Conservation (phyloP, 805 yeast species). For the Wickerhamiella sergipiensis region DNA sequence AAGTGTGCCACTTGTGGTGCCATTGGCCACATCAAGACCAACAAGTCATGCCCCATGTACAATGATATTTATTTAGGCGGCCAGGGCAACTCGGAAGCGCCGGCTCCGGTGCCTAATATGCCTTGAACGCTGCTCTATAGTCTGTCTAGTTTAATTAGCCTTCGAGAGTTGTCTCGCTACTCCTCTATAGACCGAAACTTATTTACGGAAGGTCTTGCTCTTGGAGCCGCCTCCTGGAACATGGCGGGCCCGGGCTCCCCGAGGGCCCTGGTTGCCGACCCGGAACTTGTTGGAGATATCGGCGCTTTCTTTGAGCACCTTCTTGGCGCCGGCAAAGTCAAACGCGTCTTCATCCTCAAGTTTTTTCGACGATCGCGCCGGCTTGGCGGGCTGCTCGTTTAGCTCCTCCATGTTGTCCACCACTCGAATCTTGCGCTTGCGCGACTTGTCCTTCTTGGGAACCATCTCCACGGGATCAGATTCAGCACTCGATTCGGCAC, state of each 20-base stretch:
- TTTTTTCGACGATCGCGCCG: background rate
- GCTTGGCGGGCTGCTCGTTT: background rate
- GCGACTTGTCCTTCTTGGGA: background rate
- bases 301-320: conserved; percentile 13
- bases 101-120: background rate
- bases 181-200: background rate
- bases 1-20: conserved; percentile 94
- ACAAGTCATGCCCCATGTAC: conserved; percentile 82
- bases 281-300: background rate
- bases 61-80: conserved; percentile 29
- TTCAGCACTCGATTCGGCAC: background rate
- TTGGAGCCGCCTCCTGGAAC: background rate
- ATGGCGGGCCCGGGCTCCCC: background rate
- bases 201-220: background rate
- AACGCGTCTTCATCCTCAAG: conserved; percentile 13
- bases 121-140: too few relatives aligned
- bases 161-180: too few relatives aligned
- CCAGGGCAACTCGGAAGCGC: background rate
- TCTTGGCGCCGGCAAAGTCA: conserved; percentile 19
- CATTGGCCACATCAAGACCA: conserved; percentile 86
- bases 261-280: background rate
- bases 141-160: too few relatives aligned
- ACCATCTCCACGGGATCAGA: background rate
- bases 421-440: conserved; percentile 10
- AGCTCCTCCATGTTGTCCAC: conserved; percentile 12